Conservation (phyloP, 2,329 filamentous ascomycete species). For the Coniochaeta sp. region DNA sequence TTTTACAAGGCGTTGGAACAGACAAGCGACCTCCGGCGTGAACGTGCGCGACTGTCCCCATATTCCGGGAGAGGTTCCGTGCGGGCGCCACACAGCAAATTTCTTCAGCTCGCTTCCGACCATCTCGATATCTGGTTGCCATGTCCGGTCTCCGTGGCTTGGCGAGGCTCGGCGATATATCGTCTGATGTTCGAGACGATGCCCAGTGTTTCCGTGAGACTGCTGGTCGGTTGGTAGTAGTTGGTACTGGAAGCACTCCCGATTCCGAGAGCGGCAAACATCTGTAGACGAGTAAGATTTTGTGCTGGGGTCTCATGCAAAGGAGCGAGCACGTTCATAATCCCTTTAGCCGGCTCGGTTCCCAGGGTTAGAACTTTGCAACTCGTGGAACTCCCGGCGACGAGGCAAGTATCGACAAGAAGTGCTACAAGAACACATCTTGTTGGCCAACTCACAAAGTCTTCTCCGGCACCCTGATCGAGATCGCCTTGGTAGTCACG, state of each 20-base stretch:
- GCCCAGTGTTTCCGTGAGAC: not conserved
- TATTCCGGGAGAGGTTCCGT: not conserved
- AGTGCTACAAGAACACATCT: too few species aligned
- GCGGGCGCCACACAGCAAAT: not conserved
- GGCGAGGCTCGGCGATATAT: not conserved
- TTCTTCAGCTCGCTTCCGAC: not conserved
- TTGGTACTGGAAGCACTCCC: not conserved
- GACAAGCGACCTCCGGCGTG: not conserved
- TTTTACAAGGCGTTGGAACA: not conserved
- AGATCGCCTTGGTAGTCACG: too few species aligned
- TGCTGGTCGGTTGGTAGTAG: not conserved
- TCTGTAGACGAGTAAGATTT: too few species aligned
- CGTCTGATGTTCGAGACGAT: not conserved
- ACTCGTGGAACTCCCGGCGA: too few species aligned
- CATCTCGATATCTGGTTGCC: not conserved
- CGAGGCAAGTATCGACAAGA: too few species aligned
- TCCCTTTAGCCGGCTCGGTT: too few species aligned
- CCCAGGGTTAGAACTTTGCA: too few species aligned
- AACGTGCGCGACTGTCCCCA: not conserved
- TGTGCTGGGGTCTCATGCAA: too few species aligned
- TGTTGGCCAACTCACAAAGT: too few species aligned
- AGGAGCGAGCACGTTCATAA: too few species aligned
- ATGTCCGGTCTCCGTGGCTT: not conserved
- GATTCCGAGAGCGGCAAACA: not conserved
- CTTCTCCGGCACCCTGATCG: too few species aligned